Base-by-base conservation (phyloP, 2,329 filamentous ascomycete species). In the Calonectria honghensis region DNA sequence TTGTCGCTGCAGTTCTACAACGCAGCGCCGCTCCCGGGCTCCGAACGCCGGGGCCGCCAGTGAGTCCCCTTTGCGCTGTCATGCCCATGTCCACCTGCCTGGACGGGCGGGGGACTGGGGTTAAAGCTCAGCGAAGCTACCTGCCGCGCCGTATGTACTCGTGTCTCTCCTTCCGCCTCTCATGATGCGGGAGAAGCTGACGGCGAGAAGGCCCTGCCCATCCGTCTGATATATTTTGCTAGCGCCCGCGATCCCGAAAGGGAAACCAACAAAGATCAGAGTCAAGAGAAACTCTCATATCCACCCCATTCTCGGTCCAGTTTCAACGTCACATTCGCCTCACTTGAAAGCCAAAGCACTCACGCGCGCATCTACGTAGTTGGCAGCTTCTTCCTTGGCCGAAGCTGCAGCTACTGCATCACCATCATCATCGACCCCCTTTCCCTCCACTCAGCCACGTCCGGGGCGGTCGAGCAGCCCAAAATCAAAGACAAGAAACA, bases 21-120 rank as follows among this genome's bases (percentile, higher is more conserved):
- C 35, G 57, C 75, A 77, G 71, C 77, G 74, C 77, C 78, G 79
- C 75, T 79, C 74, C 79, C 78, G 79, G 79, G 77, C 73, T 68
- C 77, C 79, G 79, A 79, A 80, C 45, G 73, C 76, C 79, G 78
- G 78, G 73, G 73, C 45, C 35, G 54, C 69, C 54, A 35, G 32
- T 10, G 6, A 54, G 51, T 32, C 51, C 13, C 6, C 35, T 29
- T 35, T 13, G 35, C 31, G 14, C 29, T 61, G 54, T 24, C 32
- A 45, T 41, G 37, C 11, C 20, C 27, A 24, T 48, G 45, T 29
- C 52, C 20, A 35, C 52, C 52, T 57, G 31, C 52, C 29, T 57
- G 52, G 18, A 20, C 10, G 31, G 52, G 27, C 14, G 35, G 24
- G 14, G 14, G 57, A 41, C 35, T 37, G 39, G 57, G 57, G 57